Evolutionary conservation across 805 yeast species (phyloP), one percentile per base, ranked within the genome.

Genomic region (Candida arabinofermentans): DNA sequence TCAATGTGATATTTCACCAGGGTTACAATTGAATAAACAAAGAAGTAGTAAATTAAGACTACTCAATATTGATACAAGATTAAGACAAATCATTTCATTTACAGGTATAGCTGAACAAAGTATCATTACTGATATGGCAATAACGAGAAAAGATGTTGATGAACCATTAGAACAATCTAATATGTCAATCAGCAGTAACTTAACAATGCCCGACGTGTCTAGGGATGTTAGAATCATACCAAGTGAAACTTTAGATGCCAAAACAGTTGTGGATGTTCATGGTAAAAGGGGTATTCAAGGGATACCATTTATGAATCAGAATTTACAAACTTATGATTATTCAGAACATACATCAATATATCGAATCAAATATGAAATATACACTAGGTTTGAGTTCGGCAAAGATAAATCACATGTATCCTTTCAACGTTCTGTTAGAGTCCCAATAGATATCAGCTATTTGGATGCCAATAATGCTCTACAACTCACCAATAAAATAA

Each of bases 261-360:
- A 26, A 19, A 21, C 32, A 8, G 21, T 38, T 5, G 36, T 38
- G 27, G 41, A 38, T 26, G 33, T 34, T 4, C 2, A 19, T 5
- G 22, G 19, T n/a, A 32, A 38, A 21, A 22, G 19, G 13, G 41
- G 33, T 5, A 21, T 18, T 7, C 9, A 26, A 8, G 41, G 36
- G 3, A 14, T 38, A 12, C 41, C 41, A 2, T 24, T 32, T 12
- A 24, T 26, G 16, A 32, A 33, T 10, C 36, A 33, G 21, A 18
- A 14, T 8, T 19, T 38, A 8, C 41, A 38, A 26, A 24, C 41
- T 1, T 27, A 18, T 14, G 21, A 27, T 33, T 27, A 27, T 13
- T 26, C 39, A n/a, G 22, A 36, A 14, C 13, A 12, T 16, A 8
- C 16, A 13, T 38, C 41, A n/a, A 12, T 38, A 6, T 38, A 38